Evolutionary conservation across 768 basidiomycete species (phyloP), one percentile per base, ranked within the genome.

Genomic region (Botryobasidium botryosum): DNA sequence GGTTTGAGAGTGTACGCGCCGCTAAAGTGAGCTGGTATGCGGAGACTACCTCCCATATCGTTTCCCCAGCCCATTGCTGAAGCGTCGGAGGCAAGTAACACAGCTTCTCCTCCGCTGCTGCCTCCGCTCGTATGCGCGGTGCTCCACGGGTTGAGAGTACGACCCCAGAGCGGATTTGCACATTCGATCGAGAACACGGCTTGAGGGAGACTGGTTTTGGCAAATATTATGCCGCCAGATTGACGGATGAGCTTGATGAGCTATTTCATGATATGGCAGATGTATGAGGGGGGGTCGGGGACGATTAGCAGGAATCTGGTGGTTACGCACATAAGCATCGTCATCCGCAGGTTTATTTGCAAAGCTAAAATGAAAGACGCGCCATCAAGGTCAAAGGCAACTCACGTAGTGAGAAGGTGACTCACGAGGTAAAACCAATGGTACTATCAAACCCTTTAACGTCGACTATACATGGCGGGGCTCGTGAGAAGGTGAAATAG

Each of bases 1-100:
- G 84, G 80, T 55, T 90, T 90, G 24, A 92, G 53, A 6, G 77
- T 69, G 55, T 77, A 92, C 23, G 82, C 63, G 0, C 85, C 86
- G 46, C 79, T 84, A 52, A 77, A 84, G 4, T 72, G 68, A 0
- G 82, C 62, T 0, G 88, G 87, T 46, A 90, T 86, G 18, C 88
- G 72, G 40, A 91, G 59, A 53, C 79, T n/a, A n/a, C 61, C 61
- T 27, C 85, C 87, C 43, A 87, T 69, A 52, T 87, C 85, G n/a
- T 69, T 71, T 17, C 88, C 88, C 46, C 84, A 67, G 0, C 88
- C 87, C 4, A 86, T 55, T 0, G 75, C 76, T 2, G 77, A 70
- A n/a, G 83, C 87, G 51, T 84, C 78, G 67, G 79, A 71, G 0
- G 77, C 75, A 28, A 91, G 64, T 21, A 88, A 55, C 3, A 82